Conservation (phyloP, 768 basidiomycete species). For the Tremella mesenterica region DNA sequence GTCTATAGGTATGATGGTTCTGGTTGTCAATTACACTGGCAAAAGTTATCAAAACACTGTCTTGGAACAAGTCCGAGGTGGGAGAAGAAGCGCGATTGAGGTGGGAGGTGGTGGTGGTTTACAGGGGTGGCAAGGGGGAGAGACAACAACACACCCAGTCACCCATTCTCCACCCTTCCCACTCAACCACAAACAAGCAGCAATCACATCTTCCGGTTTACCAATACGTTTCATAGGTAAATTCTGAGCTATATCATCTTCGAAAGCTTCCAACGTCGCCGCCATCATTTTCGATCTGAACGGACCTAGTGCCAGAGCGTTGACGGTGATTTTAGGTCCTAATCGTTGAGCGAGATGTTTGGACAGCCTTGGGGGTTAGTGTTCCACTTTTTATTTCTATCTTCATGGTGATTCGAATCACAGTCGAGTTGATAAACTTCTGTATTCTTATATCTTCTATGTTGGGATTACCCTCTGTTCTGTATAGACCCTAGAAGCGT, state of each 20-base stretch:
- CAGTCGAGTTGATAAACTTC: neutral
- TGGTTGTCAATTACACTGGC: neutral
- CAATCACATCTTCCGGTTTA: conserved; percentile 58
- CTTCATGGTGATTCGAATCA: neutral
- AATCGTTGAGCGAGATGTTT: conserved; percentile 55
- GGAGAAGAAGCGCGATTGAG: too few relatives aligned
- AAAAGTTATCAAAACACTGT: neutral
- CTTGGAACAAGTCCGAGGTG: neutral
- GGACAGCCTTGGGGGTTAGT: conserved; percentile 50
- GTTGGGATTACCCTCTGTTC: too few relatives aligned
- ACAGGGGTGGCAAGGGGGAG: too few relatives aligned
- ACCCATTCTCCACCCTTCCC: conserved; percentile 57
- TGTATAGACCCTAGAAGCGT: too few relatives aligned
- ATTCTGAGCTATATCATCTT: conserved; percentile 48
- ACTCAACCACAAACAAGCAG: conserved; percentile 56
- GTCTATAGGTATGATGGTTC: conserved; percentile 57
- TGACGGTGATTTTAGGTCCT: conserved; percentile 57
- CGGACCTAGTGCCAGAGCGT: conserved; percentile 56
- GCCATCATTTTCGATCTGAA: conserved; percentile 52
- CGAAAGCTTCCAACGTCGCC: conserved; percentile 49
- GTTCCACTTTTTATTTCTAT: neutral
- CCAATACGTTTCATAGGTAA: conserved; percentile 56
- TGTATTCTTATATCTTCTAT: too few relatives aligned
- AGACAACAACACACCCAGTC: conserved; percentile 50
- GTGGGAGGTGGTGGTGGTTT: too few relatives aligned